Evolutionary conservation across 2,329 filamentous ascomycete species (phyloP), one percentile per base, ranked within the genome.

Genomic region (Fusarium verrucosum): DNA sequence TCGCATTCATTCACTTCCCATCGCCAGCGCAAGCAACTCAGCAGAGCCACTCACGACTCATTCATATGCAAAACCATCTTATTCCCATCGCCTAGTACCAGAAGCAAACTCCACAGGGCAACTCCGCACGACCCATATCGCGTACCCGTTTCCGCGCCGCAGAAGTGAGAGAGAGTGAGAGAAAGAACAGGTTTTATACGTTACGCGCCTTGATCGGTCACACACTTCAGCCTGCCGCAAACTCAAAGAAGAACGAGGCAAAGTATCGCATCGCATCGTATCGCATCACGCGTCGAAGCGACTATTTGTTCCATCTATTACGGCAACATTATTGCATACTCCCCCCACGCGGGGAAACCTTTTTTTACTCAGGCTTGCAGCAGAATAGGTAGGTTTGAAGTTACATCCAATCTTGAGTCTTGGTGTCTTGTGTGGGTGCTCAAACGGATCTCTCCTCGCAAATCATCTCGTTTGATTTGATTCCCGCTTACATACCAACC

Each of bases 71-170:
- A 23, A 23, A 13, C 43, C 57, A 45, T 44, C 45, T 54, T 53
- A 53, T 66, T 51, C 20, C 59, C 43, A 50, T 46, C 13, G n/a
- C 43, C 42, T 19, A 36, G 25, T 32, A 52, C 14, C 10, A 45
- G 35, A 35, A 30, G 10, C 7, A 25, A 60, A 50, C 60, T 66
- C 62, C 62, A 65, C 62, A 61, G 35, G 38, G 32, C 26, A 35
- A 41, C 62, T 66, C 62, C 62, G 62, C 62, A 63, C 57, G 61
- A 54, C 62, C 56, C 62, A 62, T 62, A 65, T 61, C 51, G 56
- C 42, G 42, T 36, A 17, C 28, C 11, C 30, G 30, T 47, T 28
- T 66, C 62, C 47, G 40, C 47, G 57, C 61, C 41, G 44, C 58
- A 52, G 35, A 53, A 11, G 14, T 25, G 10, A 30, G 28, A 11